Evolutionary conservation across 2,329 filamentous ascomycete species (phyloP).

Genomic region (Lithohypha guttulata): DNA sequence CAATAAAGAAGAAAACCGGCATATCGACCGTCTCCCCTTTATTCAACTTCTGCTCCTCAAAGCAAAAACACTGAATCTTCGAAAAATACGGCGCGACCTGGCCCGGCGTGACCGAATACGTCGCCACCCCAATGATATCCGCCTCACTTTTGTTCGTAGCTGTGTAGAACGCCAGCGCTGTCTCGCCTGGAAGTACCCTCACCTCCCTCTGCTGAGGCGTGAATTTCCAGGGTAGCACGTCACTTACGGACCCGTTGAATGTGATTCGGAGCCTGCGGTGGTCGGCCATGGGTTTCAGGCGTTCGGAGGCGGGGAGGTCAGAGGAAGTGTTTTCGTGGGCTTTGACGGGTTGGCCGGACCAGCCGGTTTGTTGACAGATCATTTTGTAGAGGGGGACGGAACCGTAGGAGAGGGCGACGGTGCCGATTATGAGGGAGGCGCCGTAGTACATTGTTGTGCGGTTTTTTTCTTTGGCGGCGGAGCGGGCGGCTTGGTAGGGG

Average conservation of each 20-base stretch:
- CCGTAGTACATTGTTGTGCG: slow-evolving; percentile 42
- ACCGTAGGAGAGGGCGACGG: slow-evolving; percentile 53
- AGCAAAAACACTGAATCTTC: slow-evolving; percentile 99
- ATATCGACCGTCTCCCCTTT: slow-evolving; percentile 97
- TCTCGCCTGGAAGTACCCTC: slow-evolving; percentile 87
- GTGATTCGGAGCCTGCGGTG: slow-evolving; percentile 85
- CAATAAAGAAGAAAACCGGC: slow-evolving; percentile 99
- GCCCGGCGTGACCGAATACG: slow-evolving; percentile 90
- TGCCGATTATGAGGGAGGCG: slow-evolving; percentile 51
- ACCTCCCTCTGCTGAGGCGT: slow-evolving; percentile 94
- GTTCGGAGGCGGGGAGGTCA: slow-evolving; percentile 56
- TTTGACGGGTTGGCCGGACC: slow-evolving; percentile 85
- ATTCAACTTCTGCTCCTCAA: slow-evolving; percentile 89
- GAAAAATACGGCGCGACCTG: slow-evolving; percentile 96
- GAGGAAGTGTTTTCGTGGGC: slow-evolving; percentile 54
- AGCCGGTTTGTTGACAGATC: slow-evolving; percentile 51
- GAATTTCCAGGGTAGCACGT: slow-evolving; percentile 96
- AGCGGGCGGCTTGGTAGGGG: slow-evolving; percentile 13
- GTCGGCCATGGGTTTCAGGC: slow-evolving; percentile 68
- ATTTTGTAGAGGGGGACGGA: slow-evolving; percentile 60
- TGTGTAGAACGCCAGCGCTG: slow-evolving; percentile 92
- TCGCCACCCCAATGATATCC: slow-evolving; percentile 96
- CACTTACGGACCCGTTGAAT: slow-evolving; percentile 90
- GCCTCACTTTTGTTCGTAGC: slow-evolving; percentile 81
- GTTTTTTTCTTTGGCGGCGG: slow-evolving; percentile 18